phyloP scores from a whole-genome alignment of 768 basidiomycete species.

The Brasilioporus rufonigricans region DNA sequence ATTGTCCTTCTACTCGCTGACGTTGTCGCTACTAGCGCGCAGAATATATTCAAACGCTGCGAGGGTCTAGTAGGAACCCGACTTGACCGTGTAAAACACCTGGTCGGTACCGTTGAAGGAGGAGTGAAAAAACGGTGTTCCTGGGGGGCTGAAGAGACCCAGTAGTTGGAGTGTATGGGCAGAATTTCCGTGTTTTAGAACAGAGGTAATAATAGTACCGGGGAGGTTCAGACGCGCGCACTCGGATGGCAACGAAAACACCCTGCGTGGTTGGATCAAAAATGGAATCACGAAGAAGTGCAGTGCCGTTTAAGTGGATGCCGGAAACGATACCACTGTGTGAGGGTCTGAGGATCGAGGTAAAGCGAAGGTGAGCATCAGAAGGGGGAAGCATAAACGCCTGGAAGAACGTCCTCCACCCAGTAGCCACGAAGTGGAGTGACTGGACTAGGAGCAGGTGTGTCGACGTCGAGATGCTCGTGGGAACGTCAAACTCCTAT shows the following conservation, averaged over 20 bases:
- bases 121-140: background rate
- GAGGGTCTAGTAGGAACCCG: background rate
- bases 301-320: background rate
- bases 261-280: background rate
- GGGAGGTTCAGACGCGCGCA: background rate
- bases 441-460: slow-evolving; percentile 15
- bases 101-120: too few species aligned
- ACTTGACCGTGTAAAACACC: background rate
- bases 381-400: slow-evolving; percentile 13
- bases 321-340: slow-evolving; percentile 8
- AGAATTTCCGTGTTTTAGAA: slow-evolving; percentile 4
- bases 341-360: background rate
- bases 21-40: background rate
- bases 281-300: slow-evolving; percentile 11
- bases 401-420: slow-evolving; percentile 11
- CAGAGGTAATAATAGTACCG: background rate
- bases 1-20: background rate
- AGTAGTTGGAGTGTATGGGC: slow-evolving; percentile 9
- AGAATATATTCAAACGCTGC: slow-evolving; percentile 14
- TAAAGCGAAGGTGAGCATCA: background rate
- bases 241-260: background rate
- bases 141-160: background rate
- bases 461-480: slow-evolving; percentile 11
- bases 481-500: background rate
- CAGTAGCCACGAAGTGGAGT: background rate